A percentile compares a stretch with the other conserved stretches of the same genome.
Evolutionary conservation across 805 yeast genomes (phyloP).

Genomic region (Lipomyces yamanashiensis): DNA sequence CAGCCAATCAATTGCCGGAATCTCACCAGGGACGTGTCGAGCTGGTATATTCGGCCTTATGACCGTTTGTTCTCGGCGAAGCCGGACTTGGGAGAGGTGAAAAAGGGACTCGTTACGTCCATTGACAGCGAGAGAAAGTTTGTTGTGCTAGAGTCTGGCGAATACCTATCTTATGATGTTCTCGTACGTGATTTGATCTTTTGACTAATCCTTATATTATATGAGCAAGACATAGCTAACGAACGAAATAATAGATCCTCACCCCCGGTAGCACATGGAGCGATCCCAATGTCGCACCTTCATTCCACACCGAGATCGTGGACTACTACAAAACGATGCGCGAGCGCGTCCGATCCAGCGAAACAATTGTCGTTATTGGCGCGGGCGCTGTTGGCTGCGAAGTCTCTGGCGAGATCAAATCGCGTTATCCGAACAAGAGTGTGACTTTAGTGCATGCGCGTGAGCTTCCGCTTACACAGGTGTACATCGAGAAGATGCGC

Average conservation of each 20-base stretch:
- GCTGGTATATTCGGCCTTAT: slow-evolving; percentile 14
- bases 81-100: slow-evolving; percentile 21
- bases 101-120: slow-evolving; percentile 5
- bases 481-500: slow-evolving; percentile 19
- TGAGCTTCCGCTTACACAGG: slow-evolving; percentile 22
- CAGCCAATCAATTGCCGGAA: slow-evolving; percentile 17
- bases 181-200: slow-evolving; percentile 5
- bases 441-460: slow-evolving; percentile 42
- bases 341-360: slow-evolving; percentile 45
- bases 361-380: slow-evolving; percentile 53
- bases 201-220: neutral
- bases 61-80: slow-evolving; percentile 12
- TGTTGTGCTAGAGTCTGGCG: slow-evolving; percentile 19
- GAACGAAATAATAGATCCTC: slow-evolving; percentile 9
- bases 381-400: slow-evolving; percentile 61
- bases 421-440: slow-evolving; percentile 43
- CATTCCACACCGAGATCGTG: slow-evolving; percentile 1
- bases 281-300: slow-evolving; percentile 14
- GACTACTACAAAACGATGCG: slow-evolving; percentile 16
- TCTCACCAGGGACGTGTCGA: slow-evolving; percentile 14
- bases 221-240: neutral
- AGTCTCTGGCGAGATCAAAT: slow-evolving; percentile 54
- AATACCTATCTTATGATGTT: slow-evolving; percentile 11
- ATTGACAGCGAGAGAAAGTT: slow-evolving; percentile 9
- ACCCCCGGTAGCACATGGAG: slow-evolving; percentile 21